phyloP scores from a whole-genome alignment of 164 flowering plant genomes.

The Taxillus chinensis region DNA sequence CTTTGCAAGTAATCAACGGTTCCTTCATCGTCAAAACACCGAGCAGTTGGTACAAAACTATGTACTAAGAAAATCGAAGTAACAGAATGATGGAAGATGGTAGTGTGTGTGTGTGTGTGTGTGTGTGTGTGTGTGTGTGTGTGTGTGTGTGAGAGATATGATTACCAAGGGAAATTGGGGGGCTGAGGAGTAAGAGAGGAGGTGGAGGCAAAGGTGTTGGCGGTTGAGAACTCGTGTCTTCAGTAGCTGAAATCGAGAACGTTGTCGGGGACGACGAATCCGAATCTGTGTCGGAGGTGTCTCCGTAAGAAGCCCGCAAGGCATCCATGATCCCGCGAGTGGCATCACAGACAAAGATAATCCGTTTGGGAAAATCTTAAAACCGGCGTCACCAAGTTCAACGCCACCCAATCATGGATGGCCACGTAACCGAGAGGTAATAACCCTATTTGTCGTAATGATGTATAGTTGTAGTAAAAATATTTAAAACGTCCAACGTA shows the following conservation, averaged over 20 bases:
- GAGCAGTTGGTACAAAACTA: constrained; percentile 7
- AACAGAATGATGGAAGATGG: neutral
- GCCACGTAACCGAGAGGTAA: too few species aligned
- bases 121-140: neutral
- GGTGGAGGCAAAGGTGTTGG: constrained; percentile 42
- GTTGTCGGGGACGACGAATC: constrained; percentile 11
- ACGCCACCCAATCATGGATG: too few species aligned
- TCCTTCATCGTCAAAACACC: constrained; percentile 11
- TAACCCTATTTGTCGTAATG: too few species aligned
- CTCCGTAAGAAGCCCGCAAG: constrained; percentile 48
- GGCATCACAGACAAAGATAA: too few species aligned
- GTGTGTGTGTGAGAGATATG: neutral
- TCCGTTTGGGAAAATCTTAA: too few species aligned
- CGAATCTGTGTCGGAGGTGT: constrained; percentile 41
- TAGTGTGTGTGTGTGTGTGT: neutral
- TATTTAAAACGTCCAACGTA: too few species aligned
- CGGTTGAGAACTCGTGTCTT: neutral
- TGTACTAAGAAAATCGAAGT: too few species aligned
- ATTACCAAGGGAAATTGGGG: constrained; percentile 36
- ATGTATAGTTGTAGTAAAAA: too few species aligned
- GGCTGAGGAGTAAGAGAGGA: constrained; percentile 46
- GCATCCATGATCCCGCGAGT: constrained; percentile 43
- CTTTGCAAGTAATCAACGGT: constrained; percentile 18
- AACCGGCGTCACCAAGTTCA: too few species aligned
- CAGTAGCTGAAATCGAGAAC: neutral